Evolutionary conservation across 2,329 filamentous ascomycete genomes (phyloP), one percentile per base, ranked within the genome.

Genomic region (Penicillium sp.): DNA sequence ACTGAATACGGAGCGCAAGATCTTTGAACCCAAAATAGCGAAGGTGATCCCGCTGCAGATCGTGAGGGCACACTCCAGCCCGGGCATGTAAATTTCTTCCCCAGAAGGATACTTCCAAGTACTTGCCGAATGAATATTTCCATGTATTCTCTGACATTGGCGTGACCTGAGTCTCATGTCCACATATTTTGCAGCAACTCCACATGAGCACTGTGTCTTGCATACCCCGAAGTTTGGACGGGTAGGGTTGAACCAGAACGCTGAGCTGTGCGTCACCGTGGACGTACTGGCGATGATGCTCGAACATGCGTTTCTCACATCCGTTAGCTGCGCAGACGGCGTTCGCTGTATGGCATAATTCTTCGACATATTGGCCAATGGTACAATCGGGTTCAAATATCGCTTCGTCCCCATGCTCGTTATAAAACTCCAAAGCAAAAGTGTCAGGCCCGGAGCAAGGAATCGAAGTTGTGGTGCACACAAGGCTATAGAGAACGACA

Each of bases 51-150:
- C 88, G 87, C 73, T 96, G 92, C 56, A 97, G 87, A 70, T 99
- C 93, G 70, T 99, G 95, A 16, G 90, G 85, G 70, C 96, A 99
- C 73, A 90, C 80, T 27, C 87, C 86, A 46, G 88, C 86, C 84
- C 87, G 65, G 88, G 86, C 70, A 63, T 87, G 90, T 48, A 98
- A 78, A 37, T 91, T 89, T 43, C 86, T 89, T 69, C 93, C 93
- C 93, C 93, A 99, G 73, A 98, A 98, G 2, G 93, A 92, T 19
- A 99, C 80, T 75, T 99, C 95, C n/a, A 99, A 81, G 68, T 98
- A 99, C 74, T 99, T 99, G 11, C 91, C 95, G 69, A 99, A 96
- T 0, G 95, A 99, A 73, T 99, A 99, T 72, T 96, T 97, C 90
- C 92, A 99, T 0, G 93, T 96, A 67, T 87, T 92, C 55, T 92